Evolutionary conservation across 768 basidiomycete species (phyloP), one percentile per base, ranked within the genome.

Genomic region (Paxillus ammoniavirescens): DNA sequence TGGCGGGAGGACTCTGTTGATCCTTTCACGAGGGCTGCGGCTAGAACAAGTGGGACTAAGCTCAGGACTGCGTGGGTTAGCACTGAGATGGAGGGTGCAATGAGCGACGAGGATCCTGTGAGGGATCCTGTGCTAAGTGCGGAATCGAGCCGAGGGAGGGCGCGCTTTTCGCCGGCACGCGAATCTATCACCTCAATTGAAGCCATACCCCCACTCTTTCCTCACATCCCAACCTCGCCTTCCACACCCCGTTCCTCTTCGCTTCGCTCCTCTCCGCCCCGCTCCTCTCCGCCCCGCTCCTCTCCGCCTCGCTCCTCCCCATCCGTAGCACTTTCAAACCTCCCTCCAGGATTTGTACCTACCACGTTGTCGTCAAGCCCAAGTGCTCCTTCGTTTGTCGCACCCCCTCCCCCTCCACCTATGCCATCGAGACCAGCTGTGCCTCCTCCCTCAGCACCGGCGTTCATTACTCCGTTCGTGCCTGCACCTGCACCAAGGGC

Each of bases 31-130:
- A 61, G 44, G 46, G 65, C 42, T 63, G 54, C 37, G 42, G 43
- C 59, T 13, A 45, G 61, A 60, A 61, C 45, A 55, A 54, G 49
- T 41, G 61, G 30, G 48, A 65, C 54, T 53, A 58, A 37, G 41
- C 53, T 53, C 23, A 64, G 60, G 54, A 65, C 60, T 18, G 73
- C 73, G 0, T 74, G 65, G 68, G 75, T 78, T 14, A 77, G 76
- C 62, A 73, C 68, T 9, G 79, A 80, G 36, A 63, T 76, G 57
- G 80, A 81, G 47, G 65, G 65, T 9, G 53, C 52, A 13, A 51
- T 36, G 42, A 63, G 65, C 50, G 71, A 71, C 33, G 64, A 62
- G 23, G 67, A 70, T 40, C 62, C 45, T 51, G 52, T 52, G 44
- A 49, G 60, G 37, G 65, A 69, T 47, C 13, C 53, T 28, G 14